These are phyloP conservation scores for Vitis amurensis DNA, from an alignment of 164 flowering plant genomes.

Conservation along the genomic window DNA sequence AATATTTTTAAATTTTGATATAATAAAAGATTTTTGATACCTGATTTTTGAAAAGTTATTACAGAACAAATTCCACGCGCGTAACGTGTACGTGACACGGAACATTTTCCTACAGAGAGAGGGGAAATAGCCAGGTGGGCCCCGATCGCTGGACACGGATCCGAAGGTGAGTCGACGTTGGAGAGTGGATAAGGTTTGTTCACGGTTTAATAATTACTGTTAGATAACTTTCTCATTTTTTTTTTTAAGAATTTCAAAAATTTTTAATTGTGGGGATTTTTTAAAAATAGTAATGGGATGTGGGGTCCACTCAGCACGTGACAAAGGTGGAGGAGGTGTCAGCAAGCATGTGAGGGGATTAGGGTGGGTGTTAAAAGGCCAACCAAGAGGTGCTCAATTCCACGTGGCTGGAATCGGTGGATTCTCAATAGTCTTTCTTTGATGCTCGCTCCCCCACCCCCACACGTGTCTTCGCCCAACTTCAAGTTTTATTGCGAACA, in stretches of 20 bases:
- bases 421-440: not conserved
- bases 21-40: too few relatives aligned
- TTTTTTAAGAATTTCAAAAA: too few relatives aligned
- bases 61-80: too few relatives aligned
- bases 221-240: not conserved
- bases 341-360: conserved; percentile 46
- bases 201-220: not conserved
- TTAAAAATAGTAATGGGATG: not conserved
- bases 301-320: conserved; percentile 46
- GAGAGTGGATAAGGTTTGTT: conserved; percentile 12
- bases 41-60: too few relatives aligned
- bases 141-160: not conserved
- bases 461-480: conserved; percentile 38
- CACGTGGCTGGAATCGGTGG: conserved; percentile 29
- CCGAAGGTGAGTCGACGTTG: not conserved
- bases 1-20: too few relatives aligned
- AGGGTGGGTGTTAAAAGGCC: conserved; percentile 8
- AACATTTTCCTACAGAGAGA: not conserved
- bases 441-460: conserved; percentile 7
- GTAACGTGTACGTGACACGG: too few relatives aligned
- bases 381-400: conserved; percentile 22
- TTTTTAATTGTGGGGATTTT: not conserved
- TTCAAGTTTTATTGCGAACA: conserved; percentile 11
- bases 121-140: not conserved
- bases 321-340: conserved; percentile 41